Evolutionary conservation across 2,329 filamentous ascomycete genomes (phyloP).

Genomic region (Aureobasidium sp.): DNA sequence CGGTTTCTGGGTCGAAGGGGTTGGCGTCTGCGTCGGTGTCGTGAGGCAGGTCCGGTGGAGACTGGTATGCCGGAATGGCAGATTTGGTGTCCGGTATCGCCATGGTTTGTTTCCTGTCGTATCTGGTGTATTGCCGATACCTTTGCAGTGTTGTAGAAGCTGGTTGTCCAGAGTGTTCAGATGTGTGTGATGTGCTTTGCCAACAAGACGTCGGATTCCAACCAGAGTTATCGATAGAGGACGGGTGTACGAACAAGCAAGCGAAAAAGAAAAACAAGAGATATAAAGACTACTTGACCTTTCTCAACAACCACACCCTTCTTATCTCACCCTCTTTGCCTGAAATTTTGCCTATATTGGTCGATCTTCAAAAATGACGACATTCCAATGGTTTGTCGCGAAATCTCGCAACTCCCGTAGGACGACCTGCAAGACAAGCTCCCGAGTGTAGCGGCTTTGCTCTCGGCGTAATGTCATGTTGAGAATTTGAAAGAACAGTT

Average conservation of each 20-base stretch:
- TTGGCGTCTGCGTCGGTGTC: conserved; percentile 4
- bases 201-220: background rate
- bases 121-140: too few species aligned
- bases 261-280: background rate
- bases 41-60: background rate
- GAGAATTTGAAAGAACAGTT: too few species aligned
- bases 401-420: background rate
- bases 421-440: background rate
- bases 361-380: background rate
- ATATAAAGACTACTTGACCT: background rate
- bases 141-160: background rate
- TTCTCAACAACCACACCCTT: background rate
- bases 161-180: background rate
- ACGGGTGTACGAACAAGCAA: background rate
- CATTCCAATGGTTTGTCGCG: background rate
- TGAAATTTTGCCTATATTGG: background rate
- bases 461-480: background rate
- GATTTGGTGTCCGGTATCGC: background rate
- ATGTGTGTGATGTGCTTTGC: background rate
- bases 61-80: background rate
- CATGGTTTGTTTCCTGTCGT: background rate
- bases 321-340: background rate
- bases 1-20: conserved; percentile 49
- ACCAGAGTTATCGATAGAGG: too few species aligned
- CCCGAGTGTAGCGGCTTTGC: background rate